Evolutionary conservation across 2,329 filamentous ascomycete genomes (phyloP), one percentile per base, ranked within the genome.

Genomic region (Aureobasidium leucospermi): DNA sequence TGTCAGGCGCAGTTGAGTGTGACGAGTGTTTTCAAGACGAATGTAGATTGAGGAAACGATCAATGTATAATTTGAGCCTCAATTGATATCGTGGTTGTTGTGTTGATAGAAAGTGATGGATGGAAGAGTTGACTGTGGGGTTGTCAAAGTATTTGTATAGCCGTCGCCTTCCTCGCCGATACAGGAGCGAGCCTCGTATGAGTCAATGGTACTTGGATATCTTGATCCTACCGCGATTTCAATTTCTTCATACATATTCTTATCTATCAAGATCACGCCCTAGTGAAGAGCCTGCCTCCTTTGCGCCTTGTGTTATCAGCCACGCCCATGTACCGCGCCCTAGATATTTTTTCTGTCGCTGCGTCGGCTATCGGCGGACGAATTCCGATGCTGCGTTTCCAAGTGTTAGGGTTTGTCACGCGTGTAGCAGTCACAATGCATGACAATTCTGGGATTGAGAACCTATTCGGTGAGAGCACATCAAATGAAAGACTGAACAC

Each of bases 141-240:
- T 42, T 31, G 19, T 42, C 19, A 53, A 52, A 32, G 38, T 53
- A 53, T 53, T 53, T 53, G 49, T 53, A 53, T 53, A 53, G 49
- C 16, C 36, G 36, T 39, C 36, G 49, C 49, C 38, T 42, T 36
- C 15, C 34, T 34, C 48, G 48, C 48, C 49, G 49, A 53, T 53
- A 53, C 49, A 53, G 49, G 49, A 53, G 49, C 42, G 36, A 32
- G 19, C n/a, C 15, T n/a, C n/a, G 28, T 42, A 53, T 53, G 49
- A 53, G 49, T 53, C 49, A 53, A 53, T 52, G 38, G 49, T 53
- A 39, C 49, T 53, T 31, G 19, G 36, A 23, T 23, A 23, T 53
- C 16, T 28, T 32, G 16, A 41, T 13, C 11, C 13, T 10, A 15
- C 38, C 49, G 49, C 6, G 13, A 53, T 53, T 11, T 42, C 8